These are phyloP conservation scores for Climacium dendroides DNA, from an alignment of 225 moss, liverwort and hornwort genomes.

Conservation along the genomic window DNA sequence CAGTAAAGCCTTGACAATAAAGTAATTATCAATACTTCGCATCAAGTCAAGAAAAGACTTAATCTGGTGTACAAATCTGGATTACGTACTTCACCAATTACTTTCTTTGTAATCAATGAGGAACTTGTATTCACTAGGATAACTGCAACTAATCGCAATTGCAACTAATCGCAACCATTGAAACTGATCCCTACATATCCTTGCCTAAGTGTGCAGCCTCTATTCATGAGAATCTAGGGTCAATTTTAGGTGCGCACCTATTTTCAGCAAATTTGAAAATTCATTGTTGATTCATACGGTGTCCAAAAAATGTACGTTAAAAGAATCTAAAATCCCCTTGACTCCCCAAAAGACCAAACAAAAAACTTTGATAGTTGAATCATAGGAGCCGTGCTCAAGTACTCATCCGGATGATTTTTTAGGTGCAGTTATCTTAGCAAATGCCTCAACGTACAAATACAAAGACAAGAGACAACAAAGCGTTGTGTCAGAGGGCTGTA, in stretches of 20 bases:
- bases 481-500: background rate
- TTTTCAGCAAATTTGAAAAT: background rate
- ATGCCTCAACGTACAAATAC: background rate
- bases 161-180: background rate
- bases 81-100: background rate
- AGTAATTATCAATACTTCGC: background rate
- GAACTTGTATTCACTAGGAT: background rate
- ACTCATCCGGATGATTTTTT: background rate
- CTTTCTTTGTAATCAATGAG: background rate
- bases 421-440: background rate
- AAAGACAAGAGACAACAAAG: background rate
- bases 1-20: background rate
- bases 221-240: background rate
- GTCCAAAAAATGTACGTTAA: background rate
- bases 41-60: background rate
- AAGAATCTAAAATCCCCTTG: no score
- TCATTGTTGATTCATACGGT: background rate
- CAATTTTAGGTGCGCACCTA: background rate
- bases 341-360: background rate
- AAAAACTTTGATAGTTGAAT: background rate
- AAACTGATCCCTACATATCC: background rate
- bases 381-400: background rate
- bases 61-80: background rate
- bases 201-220: background rate
- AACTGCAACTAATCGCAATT: no score